These are phyloP conservation scores for Malus hybrid DNA, from an alignment of 331 rosid species.

Conservation along the genomic window DNA sequence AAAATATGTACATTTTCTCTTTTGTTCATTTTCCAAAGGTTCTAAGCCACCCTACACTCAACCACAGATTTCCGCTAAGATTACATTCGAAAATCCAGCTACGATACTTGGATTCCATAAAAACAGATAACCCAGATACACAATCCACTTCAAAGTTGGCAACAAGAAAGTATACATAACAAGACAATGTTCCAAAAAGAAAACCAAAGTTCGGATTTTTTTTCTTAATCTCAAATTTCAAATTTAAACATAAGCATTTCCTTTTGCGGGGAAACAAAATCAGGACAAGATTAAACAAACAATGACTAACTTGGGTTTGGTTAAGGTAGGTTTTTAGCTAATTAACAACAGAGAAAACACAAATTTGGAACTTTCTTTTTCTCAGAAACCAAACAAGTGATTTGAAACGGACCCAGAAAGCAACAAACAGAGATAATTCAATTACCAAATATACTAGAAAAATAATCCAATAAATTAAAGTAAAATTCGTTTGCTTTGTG, in stretches of 20 bases:
- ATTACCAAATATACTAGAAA: background rate
- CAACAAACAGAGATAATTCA: background rate
- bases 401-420: background rate
- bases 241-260: background rate
- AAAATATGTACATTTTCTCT: background rate
- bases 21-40: background rate
- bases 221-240: background rate
- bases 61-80: background rate
- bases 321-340: background rate
- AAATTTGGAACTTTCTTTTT: background rate
- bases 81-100: background rate
- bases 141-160: background rate
- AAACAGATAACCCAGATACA: background rate
- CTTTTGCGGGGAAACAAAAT: background rate
- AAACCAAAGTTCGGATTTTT: background rate
- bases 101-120: background rate
- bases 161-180: background rate
- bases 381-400: slow-evolving; percentile 1
- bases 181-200: background rate
- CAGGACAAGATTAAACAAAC: background rate
- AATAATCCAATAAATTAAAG: too few species aligned
- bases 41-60: background rate
- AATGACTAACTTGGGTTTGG: background rate
- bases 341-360: background rate
- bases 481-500: too few species aligned